Evolutionary conservation across 768 basidiomycete species (phyloP).

Genomic region (Hericium coralloides): DNA sequence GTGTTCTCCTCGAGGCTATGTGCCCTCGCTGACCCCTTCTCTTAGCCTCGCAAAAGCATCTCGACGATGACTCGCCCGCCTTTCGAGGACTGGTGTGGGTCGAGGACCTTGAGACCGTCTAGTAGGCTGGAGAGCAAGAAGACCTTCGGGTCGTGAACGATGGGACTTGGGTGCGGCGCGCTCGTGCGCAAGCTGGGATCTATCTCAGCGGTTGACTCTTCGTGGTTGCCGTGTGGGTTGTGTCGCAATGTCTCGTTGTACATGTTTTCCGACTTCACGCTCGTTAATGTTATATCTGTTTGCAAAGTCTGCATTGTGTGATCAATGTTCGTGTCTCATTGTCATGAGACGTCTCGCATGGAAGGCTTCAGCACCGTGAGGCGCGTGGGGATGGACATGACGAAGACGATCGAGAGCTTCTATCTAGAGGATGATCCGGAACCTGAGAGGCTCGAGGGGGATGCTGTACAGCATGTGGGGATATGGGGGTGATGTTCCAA

Average conservation of each 20-base stretch:
- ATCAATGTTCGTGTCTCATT: too few species aligned
- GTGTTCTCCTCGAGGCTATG: neutral
- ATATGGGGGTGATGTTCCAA: too few species aligned
- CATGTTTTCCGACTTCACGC: slow-evolving; percentile 25
- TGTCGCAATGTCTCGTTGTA: slow-evolving; percentile 92
- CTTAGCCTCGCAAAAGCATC: slow-evolving; percentile 79
- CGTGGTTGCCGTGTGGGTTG: slow-evolving; percentile 57
- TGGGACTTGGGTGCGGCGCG: slow-evolving; percentile 87
- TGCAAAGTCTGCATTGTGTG: too few species aligned
- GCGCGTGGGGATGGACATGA: too few species aligned
- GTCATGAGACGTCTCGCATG: too few species aligned
- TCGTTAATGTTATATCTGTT: too few species aligned
- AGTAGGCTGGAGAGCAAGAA: slow-evolving; percentile 62
- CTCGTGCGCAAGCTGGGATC: slow-evolving; percentile 29
- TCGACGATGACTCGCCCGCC: slow-evolving; percentile 77
- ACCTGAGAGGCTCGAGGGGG: too few species aligned
- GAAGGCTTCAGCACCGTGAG: too few species aligned
- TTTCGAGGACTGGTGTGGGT: slow-evolving; percentile 56
- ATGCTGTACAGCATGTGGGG: too few species aligned
- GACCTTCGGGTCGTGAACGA: slow-evolving; percentile 30
- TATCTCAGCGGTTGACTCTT: slow-evolving; percentile 45
- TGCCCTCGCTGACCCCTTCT: slow-evolving; percentile 13
- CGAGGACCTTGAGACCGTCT: slow-evolving; percentile 89
- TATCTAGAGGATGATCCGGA: too few species aligned
- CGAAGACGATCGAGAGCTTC: too few species aligned